phyloP scores from a whole-genome alignment of 805 yeast species.

The Pichia nanzhaoensis region DNA sequence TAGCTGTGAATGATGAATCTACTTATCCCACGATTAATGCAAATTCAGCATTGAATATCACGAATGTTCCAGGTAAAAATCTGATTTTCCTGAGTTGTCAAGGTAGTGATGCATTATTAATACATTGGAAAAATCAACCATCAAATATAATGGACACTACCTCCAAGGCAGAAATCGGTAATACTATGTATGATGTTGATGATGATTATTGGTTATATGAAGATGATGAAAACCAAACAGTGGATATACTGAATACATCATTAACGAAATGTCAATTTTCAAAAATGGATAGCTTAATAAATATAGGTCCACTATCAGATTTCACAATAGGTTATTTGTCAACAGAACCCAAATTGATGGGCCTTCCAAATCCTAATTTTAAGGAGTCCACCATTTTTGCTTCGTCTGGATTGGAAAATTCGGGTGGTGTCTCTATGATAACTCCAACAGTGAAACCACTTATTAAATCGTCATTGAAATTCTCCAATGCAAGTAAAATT shows the following conservation, averaged over 20 bases:
- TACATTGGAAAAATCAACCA: slow-evolving; percentile 31
- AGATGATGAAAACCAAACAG: slow-evolving; percentile 14
- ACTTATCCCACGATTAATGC: slow-evolving; percentile 20
- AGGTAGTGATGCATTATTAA: slow-evolving; percentile 51
- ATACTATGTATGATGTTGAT: slow-evolving; percentile 29
- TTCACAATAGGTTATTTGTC: slow-evolving; percentile 59
- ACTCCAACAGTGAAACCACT: slow-evolving; percentile 64
- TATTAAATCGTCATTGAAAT: slow-evolving; percentile 60
- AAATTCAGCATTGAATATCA: slow-evolving; percentile 35
- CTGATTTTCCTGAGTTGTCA: slow-evolving; percentile 53
- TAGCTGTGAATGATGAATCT: slow-evolving; percentile 17
- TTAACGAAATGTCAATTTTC: slow-evolving; percentile 32
- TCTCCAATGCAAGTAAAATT: slow-evolving; percentile 63
- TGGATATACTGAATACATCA: slow-evolving; percentile 9
- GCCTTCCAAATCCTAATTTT: slow-evolving; percentile 61
- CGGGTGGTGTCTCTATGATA: slow-evolving; percentile 53
- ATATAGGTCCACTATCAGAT: slow-evolving; percentile 68
- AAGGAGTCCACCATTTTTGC: slow-evolving; percentile 63
- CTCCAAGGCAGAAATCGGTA: slow-evolving; percentile 11
- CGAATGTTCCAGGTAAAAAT: slow-evolving; percentile 34
- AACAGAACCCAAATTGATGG: slow-evolving; percentile 47
- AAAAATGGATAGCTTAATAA: slow-evolving; percentile 47
- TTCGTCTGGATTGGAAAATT: slow-evolving; percentile 55
- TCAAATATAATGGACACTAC: slow-evolving; percentile 19
- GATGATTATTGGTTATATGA: slow-evolving; percentile 39